A percentile compares a stretch with the other conserved stretches of the same genome.
Evolutionary conservation across 1,284 basidiomycete genomes (phyloP).

Genomic region (Pseudozyma pruni): DNA sequence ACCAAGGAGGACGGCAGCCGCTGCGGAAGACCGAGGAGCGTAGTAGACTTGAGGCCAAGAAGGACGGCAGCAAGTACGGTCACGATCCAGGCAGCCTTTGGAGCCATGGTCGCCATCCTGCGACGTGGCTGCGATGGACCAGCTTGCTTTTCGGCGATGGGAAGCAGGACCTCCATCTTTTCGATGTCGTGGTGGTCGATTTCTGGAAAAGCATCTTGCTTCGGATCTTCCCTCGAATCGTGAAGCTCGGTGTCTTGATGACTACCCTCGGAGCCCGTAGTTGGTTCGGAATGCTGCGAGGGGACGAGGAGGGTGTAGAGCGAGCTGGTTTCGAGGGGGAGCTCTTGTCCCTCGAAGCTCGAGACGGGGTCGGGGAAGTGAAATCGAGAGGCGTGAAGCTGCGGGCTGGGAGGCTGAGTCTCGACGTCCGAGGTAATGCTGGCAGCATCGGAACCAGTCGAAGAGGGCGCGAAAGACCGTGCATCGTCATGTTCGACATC

Average conservation of each 20-base stretch:
- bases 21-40: constrained; percentile 3
- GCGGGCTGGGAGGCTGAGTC: constrained; percentile 18
- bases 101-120: neutral
- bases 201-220: neutral
- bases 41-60: constrained; percentile 20
- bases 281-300: constrained; percentile 2
- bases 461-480: constrained; percentile 15
- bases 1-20: neutral
- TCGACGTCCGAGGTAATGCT: constrained; percentile 15
- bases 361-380: constrained; percentile 39
- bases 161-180: constrained; percentile 4
- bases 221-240: neutral
- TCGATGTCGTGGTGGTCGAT: constrained; percentile 11
- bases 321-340: constrained; percentile 22
- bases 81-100: constrained; percentile 28
- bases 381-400: constrained; percentile 24
- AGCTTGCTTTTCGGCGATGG: neutral
- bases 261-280: neutral
- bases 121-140: constrained; percentile 4
- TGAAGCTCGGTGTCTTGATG: neutral
- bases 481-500: constrained; percentile 24
- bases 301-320: constrained; percentile 15
- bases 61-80: constrained; percentile 21
- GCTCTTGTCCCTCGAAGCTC: constrained; percentile 10
- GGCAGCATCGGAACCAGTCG: constrained; percentile 16